Conservation (phyloP, 2,329 filamentous ascomycete species). For the Pyrenophora seminiperda region DNA sequence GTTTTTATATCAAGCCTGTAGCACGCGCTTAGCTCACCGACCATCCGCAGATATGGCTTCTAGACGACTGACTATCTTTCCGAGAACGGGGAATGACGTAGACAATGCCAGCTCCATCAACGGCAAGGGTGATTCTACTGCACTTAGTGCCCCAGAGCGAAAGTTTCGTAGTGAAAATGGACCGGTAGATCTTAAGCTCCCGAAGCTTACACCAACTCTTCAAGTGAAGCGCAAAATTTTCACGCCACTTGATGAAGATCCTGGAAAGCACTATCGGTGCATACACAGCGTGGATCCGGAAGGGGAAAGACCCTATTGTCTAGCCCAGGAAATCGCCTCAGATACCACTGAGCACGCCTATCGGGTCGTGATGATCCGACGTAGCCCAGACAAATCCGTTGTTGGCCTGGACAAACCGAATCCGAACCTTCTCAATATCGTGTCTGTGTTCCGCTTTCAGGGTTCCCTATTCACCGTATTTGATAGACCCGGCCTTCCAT, state of each 20-base stretch:
- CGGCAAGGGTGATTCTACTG: not conserved
- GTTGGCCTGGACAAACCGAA: slow-evolving; percentile 8
- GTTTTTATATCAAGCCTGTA: slow-evolving; percentile 4
- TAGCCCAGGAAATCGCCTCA: slow-evolving; percentile 10
- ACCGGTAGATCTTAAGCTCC: slow-evolving; percentile 1
- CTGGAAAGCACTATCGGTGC: slow-evolving; percentile 5
- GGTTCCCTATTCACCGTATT: slow-evolving; percentile 15
- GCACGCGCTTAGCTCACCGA: not conserved
- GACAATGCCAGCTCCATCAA: not conserved
- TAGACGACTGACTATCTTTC: slow-evolving; percentile 17
- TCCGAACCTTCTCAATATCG: slow-evolving; percentile 21
- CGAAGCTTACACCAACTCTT: not conserved
- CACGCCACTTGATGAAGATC: slow-evolving; percentile 8
- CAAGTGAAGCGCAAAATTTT: slow-evolving; percentile 4
- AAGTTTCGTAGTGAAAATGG: slow-evolving; percentile 2
- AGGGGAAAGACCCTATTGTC: slow-evolving; percentile 11
- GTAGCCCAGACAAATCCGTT: slow-evolving; percentile 7
- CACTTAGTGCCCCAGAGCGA: not conserved
- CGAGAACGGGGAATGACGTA: slow-evolving; percentile 2
- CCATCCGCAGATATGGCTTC: slow-evolving; percentile 7
- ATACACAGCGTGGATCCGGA: slow-evolving; percentile 19
- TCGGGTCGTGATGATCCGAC: slow-evolving; percentile 14
- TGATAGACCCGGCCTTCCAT: slow-evolving; percentile 7
- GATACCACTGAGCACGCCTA: slow-evolving; percentile 3
- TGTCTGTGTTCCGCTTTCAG: slow-evolving; percentile 13